Evolutionary conservation across 768 basidiomycete species (phyloP), one percentile per base, ranked within the genome.

Genomic region (Asterophora lycoperdoides): DNA sequence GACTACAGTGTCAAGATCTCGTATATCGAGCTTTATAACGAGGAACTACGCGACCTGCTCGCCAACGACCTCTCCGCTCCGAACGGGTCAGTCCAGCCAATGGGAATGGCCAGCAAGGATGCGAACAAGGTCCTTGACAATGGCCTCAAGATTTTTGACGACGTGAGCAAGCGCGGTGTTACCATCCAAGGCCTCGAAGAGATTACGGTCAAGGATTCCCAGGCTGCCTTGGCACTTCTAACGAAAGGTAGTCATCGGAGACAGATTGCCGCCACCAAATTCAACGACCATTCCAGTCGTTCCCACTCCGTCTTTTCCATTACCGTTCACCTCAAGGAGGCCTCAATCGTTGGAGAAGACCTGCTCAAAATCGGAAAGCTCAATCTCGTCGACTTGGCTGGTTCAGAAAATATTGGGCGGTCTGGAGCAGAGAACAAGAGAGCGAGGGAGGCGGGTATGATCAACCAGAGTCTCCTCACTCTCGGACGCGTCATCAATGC

Each of bases 291-390:
- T 57, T 95, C 92, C 4, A 90, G 93, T 68, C 93, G 96, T 11
- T 98, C 96, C 0, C 96, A 99, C 64, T 96, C 94, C 1, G 86
- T 99, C 13, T 97, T 99, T 66, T 89, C 92, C n/a, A 82, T 99
- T 58, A 93, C 91, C 0, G 87, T 99, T 0, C 92, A 96, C 60
- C 81, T 83, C 54, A 97, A 94, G 59, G 93, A 96, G 63, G 78
- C 80, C 1, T 81, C 83, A 1, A 64, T 76, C 8, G 72, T 81
- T 32, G 89, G 89, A 2, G 92, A 97, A 54, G 94, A 98, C 62
- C 72, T 96, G 5, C 74, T 98, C 40, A 89, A 87, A 62, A 84
- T 93, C 28, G 96, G 96, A 18, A 98, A 98, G 65, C 77, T 99
- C 37, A 97, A 98, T 65, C 80, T 99, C 17, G 96, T 99, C 45